Evolutionary conservation across 805 yeast species (phyloP).

Genomic region (Monosporozyma unispora): DNA sequence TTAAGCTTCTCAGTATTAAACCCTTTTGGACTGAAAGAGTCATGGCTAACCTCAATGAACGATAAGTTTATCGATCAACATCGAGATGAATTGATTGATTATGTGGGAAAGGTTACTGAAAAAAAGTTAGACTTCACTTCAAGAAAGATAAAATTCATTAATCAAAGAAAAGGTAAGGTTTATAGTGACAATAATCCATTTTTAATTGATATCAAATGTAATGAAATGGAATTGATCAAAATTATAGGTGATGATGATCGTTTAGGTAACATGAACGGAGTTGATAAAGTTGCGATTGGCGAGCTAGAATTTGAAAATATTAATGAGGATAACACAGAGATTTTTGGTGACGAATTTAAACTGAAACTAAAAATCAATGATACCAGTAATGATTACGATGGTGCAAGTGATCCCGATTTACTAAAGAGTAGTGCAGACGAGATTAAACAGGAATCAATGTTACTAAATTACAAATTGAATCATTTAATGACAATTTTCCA

Average conservation of each 20-base stretch:
- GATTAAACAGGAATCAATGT: conserved; percentile 20
- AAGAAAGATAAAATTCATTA: conserved; percentile 47
- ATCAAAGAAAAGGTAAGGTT: conserved; percentile 23
- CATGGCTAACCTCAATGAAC: conserved; percentile 66
- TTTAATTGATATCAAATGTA: conserved; percentile 54
- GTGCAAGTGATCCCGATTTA: neutral
- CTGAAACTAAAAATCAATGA: conserved; percentile 15
- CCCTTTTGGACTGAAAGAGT: conserved; percentile 73
- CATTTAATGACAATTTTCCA: conserved; percentile 17
- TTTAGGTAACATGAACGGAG: neutral
- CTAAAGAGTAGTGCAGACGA: conserved; percentile 7
- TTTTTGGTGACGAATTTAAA: conserved; percentile 25
- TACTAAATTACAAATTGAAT: conserved; percentile 16
- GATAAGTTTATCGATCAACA: conserved; percentile 46
- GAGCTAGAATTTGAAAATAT: conserved; percentile 28
- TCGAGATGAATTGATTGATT: conserved; percentile 50
- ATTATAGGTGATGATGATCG: conserved; percentile 7
- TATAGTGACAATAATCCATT: conserved; percentile 38
- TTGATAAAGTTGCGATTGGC: conserved; percentile 15
- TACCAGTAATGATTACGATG: conserved; percentile 1
- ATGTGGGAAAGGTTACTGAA: conserved; percentile 64
- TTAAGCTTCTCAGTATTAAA: conserved; percentile 73
- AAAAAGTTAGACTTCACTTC: conserved; percentile 58
- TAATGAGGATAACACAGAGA: conserved; percentile 25
- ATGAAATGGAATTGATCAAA: conserved; percentile 50